Conservation (phyloP, 2,329 filamentous ascomycete genomes). For the Neonectria sp. region DNA sequence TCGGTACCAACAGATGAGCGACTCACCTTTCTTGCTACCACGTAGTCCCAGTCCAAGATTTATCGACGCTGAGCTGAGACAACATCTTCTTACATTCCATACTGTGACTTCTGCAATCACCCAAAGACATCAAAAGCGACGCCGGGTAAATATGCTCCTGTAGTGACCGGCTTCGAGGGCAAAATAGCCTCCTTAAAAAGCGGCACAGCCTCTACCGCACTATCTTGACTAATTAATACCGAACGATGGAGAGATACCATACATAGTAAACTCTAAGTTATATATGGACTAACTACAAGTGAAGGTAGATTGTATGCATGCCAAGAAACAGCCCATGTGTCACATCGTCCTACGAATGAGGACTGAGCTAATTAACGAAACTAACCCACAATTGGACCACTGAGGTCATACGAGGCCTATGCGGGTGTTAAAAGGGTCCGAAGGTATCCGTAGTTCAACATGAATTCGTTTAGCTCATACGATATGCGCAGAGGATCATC, state of each 20-base stretch:
- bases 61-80: background rate
- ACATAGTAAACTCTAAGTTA: background rate
- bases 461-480: background rate
- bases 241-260: background rate
- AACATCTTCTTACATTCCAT: background rate
- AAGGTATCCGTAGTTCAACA: background rate
- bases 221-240: background rate
- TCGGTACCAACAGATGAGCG: background rate
- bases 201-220: background rate
- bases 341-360: too few species aligned
- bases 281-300: background rate
- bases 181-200: background rate
- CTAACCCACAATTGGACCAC: background rate
- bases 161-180: background rate
- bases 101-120: background rate
- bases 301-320: background rate
- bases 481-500: background rate
- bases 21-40: background rate
- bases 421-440: background rate
- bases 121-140: background rate
- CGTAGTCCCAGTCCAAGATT: background rate
- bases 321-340: background rate
- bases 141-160: background rate
- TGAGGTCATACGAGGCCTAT: background rate
- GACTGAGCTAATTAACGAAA: background rate